Base-by-base conservation (phyloP, 495 filamentous ascomycete species). In the Pseudevernia furfuracea region DNA sequence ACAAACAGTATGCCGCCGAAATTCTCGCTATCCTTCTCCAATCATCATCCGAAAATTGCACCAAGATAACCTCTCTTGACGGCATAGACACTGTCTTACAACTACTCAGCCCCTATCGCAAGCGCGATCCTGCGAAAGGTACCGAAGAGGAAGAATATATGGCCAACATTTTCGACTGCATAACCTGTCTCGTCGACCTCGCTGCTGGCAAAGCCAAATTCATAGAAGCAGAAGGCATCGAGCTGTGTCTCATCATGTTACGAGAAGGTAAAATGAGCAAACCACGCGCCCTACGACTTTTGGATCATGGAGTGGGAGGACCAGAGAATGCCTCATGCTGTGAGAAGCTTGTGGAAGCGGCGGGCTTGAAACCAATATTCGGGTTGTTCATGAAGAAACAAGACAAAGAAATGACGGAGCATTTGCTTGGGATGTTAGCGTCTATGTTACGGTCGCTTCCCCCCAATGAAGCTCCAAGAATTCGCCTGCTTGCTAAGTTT, bases 1-100 rank as follows among this genome's bases (percentile, higher is more conserved):
- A 99, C 74, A 96, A 92, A 72, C 94, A 96, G 72, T 99, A 97
- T 70, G 83, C 91, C 0, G 91, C 94, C 12, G 94, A 99, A 74
- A 81, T 97, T 19, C 78, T 99, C 21, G 89, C 93, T 4, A 96
- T 99, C 60, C 75, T 99, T 0, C 74, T 89, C 19, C 89, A 92
- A 71, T 87, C 87, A 10, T 87, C 87, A 19, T 57, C 78, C 0
- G 72, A 79, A 21, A 93, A 89, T 71, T 79, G 89, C 39, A 76
- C 77, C 46, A 80, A 80, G 55, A 75, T 96, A n/a, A 79, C 82
- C 58, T 73, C 75, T 14, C 71, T 89, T 3, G 85, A 96, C 62
- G 90, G 88, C 25, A 79, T 92, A 9, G 95, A 99, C 68, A 72
- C 80, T 19, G 77, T 97, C 68, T 82, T 97, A 19, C 91, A 95